Base-by-base conservation (phyloP, 495 filamentous ascomycete genomes). In the Daldinia concentrica region DNA sequence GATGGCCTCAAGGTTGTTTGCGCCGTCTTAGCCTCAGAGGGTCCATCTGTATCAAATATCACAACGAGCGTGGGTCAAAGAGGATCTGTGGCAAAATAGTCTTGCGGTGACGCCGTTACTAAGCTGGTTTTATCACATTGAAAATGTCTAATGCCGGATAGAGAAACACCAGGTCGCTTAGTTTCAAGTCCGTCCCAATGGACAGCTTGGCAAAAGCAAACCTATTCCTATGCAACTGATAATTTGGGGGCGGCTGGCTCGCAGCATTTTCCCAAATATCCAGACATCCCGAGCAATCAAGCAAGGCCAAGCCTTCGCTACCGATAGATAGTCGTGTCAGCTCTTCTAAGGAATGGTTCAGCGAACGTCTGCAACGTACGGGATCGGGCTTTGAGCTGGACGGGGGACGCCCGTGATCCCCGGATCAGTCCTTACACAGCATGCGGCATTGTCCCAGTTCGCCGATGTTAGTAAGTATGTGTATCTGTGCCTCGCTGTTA, bases 91-190 rank as follows among this genome's bases (percentile, higher is more conserved):
- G 48, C 64, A 39, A 56, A 51, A 48, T 54, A 30, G 27, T 72
- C 61, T 68, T 43, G 60, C 64, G 71, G 65, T 66, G 65, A 58
- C 61, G 39, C 56, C 70, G 62, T 57, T 62, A 50, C 65, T 62
- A 69, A 73, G 48, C 15, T 4, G 29, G n/a, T 54, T 51, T 37
- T 60, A 36, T 36, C 0, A 27, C 37, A 26, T 30, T 39, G 29
- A 39, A 51, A 14, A 57, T 62, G 36, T 56, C 24, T 37, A 45
- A 52, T 45, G 19, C 39, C 30, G 19, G 30, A 52, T 54, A 58
- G 62, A 43, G 41, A 63, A 68, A 22, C 14, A 27, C 27, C 57
- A 54, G 27, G 71, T 43, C 45, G 26, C 15, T 48, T 68, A 48
- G 61, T 9, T 57, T 27, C 22, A 11, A 34, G 60, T 39, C 62